A percentile compares a stretch with the other conserved stretches of the same genome.
These are phyloP conservation scores for Cercophora samala DNA, from an alignment of 495 filamentous ascomycete species.

Conservation along the genomic window DNA sequence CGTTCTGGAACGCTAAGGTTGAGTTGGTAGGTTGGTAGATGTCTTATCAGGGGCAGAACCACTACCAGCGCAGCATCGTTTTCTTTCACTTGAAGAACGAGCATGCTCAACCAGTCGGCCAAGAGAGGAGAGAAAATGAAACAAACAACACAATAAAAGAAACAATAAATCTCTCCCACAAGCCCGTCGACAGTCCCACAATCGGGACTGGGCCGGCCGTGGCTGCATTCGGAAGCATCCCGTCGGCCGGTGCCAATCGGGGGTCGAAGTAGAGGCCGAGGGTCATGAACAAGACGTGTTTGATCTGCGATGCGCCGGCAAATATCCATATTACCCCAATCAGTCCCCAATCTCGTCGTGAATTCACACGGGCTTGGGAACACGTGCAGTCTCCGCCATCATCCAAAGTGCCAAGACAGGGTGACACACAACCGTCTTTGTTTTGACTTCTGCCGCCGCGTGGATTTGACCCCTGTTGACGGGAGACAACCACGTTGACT, in stretches of 20 bases:
- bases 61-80: neutral
- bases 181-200: slow-evolving; percentile 7
- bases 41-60: neutral
- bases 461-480: neutral
- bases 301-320: slow-evolving; percentile 25
- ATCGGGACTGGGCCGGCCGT: slow-evolving; percentile 20
- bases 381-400: slow-evolving; percentile 12
- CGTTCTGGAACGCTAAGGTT: neutral
- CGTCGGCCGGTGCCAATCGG: slow-evolving; percentile 26
- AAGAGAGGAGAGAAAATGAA: neutral
- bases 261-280: slow-evolving; percentile 17
- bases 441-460: slow-evolving; percentile 15
- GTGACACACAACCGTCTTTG: neutral
- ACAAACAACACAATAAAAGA: slow-evolving; percentile 4
- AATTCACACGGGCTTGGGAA: slow-evolving; percentile 16
- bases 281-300: slow-evolving; percentile 5
- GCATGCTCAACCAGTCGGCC: neutral
- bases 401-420: slow-evolving; percentile 36
- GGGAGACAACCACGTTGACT: neutral
- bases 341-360: slow-evolving; percentile 19
- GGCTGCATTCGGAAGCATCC: slow-evolving; percentile 29
- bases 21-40: neutral
- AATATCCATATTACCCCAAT: slow-evolving; percentile 39
- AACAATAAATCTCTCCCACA: slow-evolving; percentile 7
- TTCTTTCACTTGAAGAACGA: neutral